These are phyloP conservation scores for Pleurotus salmoneostramineus DNA, from an alignment of 768 basidiomycete genomes.

Conservation along the genomic window DNA sequence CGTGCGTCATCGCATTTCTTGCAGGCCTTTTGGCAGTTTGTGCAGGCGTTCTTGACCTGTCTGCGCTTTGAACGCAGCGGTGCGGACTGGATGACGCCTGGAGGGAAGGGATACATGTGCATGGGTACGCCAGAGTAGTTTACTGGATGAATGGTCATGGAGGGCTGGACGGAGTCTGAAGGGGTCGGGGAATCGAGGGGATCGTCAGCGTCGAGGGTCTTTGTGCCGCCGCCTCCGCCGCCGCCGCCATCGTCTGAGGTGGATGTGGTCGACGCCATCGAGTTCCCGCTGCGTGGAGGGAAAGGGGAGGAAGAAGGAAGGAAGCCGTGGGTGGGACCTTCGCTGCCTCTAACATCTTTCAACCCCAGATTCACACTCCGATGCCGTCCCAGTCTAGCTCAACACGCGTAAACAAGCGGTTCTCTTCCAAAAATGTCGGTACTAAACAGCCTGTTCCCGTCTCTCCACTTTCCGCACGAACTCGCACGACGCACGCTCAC, in stretches of 20 bases:
- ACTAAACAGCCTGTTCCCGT: conserved; percentile 57
- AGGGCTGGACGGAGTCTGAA: conserved; percentile 29
- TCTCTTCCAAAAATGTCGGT: neutral
- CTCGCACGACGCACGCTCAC: conserved; percentile 73
- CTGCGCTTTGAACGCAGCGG: conserved; percentile 71
- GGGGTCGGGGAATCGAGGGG: conserved; percentile 27
- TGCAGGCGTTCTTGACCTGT: conserved; percentile 91
- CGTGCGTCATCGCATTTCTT: conserved; percentile 91
- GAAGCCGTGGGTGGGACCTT: neutral
- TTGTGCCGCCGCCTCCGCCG: conserved; percentile 20
- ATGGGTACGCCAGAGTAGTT: conserved; percentile 51
- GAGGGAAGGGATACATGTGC: conserved; percentile 70
- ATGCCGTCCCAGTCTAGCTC: too few species aligned
- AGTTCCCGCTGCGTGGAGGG: neutral
- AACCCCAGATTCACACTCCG: too few species aligned
- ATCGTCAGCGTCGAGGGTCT: conserved; percentile 27
- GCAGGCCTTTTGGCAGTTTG: conserved; percentile 87
- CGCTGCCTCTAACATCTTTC: too few species aligned
- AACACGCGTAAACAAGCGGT: too few species aligned
- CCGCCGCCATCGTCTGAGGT: conserved; percentile 26
- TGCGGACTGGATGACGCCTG: conserved; percentile 38
- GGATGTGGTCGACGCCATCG: conserved; percentile 9
- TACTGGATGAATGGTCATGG: conserved; percentile 41
- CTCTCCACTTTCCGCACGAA: conserved; percentile 66
- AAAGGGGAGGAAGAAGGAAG: neutral